Percentiles rank a stretch among this genome's conserved stretches.
These are phyloP conservation scores for Aegilops bicornis DNA, from an alignment of 176 grass and related monocot species.

Conservation along the genomic window DNA sequence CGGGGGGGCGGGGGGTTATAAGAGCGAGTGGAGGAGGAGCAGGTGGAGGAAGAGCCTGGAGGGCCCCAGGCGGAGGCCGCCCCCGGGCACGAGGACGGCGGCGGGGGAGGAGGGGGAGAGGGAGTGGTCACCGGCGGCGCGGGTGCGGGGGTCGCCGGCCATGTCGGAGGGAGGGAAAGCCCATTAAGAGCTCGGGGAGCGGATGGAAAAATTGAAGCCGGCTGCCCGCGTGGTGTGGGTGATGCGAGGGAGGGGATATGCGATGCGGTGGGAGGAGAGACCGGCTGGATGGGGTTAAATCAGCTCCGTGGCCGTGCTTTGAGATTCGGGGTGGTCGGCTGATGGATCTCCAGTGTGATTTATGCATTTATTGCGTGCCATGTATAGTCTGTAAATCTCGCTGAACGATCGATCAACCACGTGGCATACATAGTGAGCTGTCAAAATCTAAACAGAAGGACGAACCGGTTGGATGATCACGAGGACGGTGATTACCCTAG, in stretches of 20 bases:
- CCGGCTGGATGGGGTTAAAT: not conserved
- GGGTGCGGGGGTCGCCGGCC: slow-evolving; percentile 46
- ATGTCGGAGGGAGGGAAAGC: slow-evolving; percentile 51
- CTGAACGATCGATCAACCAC: no score
- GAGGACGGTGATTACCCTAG: no score
- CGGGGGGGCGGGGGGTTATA: slow-evolving; percentile 38
- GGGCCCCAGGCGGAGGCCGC: slow-evolving; percentile 32
- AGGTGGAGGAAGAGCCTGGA: slow-evolving; percentile 77
- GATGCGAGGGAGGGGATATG: not conserved
- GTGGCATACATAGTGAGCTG: no score
- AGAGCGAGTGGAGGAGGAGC: slow-evolving; percentile 80
- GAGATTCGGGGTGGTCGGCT: not conserved
- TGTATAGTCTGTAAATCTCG: no score
- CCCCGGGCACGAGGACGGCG: slow-evolving; percentile 26
- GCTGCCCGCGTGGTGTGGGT: no score
- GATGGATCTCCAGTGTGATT: not conserved
- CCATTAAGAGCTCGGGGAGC: slow-evolving; percentile 48
- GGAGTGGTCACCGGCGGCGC: slow-evolving; percentile 40
- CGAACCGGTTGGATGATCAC: no score
- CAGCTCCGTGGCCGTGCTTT: not conserved
- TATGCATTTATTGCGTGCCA: not conserved
- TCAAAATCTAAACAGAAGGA: no score
- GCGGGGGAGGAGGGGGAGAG: not conserved
- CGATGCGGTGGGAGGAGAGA: no score
- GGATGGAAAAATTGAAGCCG: not conserved